Evolutionary conservation across 768 basidiomycete genomes (phyloP), one percentile per base, ranked within the genome.

Genomic region (Crucibulum laeve): DNA sequence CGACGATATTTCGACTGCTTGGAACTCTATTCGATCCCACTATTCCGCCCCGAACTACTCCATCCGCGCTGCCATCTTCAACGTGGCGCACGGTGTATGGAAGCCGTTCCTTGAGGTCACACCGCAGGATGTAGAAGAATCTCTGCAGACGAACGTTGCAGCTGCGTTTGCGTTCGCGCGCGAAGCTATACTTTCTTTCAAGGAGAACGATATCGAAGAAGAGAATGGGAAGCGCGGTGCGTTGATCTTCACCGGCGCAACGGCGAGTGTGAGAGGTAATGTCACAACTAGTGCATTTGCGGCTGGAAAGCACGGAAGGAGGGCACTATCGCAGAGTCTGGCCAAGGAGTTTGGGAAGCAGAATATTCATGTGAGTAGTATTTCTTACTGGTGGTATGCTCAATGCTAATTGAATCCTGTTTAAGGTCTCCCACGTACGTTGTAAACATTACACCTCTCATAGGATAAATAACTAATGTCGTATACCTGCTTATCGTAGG

Each of bases 271-370:
- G 15, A 65, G 86, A 43, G 86, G 86, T 4, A 86, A 85, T 43
- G 63, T 64, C 2, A 62, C 60, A 0, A 84, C 83, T 0, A 81
- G 80, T 40, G 74, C 70, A 1, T 81, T 87, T 52, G 69, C 85
- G 3, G 77, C 82, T 3, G 76, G 76, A 0, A 87, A 87, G 56
- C 77, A 74, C 40, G 85, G 76, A 3, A 25, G 78, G 26, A 67
- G 86, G 33, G 80, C 79, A 0, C 64, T 88, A 37, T 75, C 77
- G 0, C 86, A 88, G 63, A 84, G 84, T 50, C 59, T 87, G 53
- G 76, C 78, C 5, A 87, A 87, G 60, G 85, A 88, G 53, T 87
- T 86, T 54, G 78, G 79, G 19, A 79, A 79, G 58, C 65, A 85
- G 32, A 80, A 86, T 52, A 87, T 88, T 38, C 85, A 88, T 60